Evolutionary conservation across 2,329 filamentous ascomycete genomes (phyloP).

Genomic region (Nemania sp.): DNA sequence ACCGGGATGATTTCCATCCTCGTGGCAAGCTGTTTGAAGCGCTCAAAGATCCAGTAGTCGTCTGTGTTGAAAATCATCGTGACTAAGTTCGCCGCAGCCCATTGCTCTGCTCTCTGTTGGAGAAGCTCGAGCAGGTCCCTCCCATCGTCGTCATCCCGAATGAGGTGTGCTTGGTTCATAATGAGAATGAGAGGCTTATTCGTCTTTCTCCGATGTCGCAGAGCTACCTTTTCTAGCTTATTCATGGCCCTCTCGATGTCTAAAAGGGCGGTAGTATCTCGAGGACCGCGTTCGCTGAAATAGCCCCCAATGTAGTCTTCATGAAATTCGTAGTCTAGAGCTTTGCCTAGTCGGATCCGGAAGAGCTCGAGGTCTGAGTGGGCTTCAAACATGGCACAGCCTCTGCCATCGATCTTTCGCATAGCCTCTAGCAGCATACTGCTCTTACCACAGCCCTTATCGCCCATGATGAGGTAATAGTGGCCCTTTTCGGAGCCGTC

Average conservation of each 20-base stretch:
- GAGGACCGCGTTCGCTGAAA: conserved; percentile 89
- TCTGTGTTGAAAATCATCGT: conserved; percentile 95
- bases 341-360: conserved; percentile 87
- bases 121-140: conserved; percentile 90
- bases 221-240: conserved; percentile 94
- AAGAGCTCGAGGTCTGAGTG: conserved; percentile 96
- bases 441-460: conserved; percentile 95
- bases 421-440: conserved; percentile 96
- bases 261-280: conserved; percentile 87
- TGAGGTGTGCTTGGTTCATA: conserved; percentile 89
- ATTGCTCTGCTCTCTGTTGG: conserved; percentile 93
- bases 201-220: conserved; percentile 65
- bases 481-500: conserved; percentile 73
- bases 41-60: conserved; percentile 98
- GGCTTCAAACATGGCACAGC: conserved; percentile 93
- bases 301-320: conserved; percentile 97
- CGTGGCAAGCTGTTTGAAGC: conserved; percentile 87
- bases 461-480: conserved; percentile 89
- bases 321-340: conserved; percentile 93
- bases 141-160: conserved; percentile 91
- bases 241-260: conserved; percentile 97
- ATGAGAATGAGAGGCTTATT: conserved; percentile 83
- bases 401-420: conserved; percentile 86
- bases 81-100: conserved; percentile 88
- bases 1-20: conserved; percentile 93